phyloP scores from a whole-genome alignment of 2,329 filamentous ascomycete species.

The Ascochyta rabiei region DNA sequence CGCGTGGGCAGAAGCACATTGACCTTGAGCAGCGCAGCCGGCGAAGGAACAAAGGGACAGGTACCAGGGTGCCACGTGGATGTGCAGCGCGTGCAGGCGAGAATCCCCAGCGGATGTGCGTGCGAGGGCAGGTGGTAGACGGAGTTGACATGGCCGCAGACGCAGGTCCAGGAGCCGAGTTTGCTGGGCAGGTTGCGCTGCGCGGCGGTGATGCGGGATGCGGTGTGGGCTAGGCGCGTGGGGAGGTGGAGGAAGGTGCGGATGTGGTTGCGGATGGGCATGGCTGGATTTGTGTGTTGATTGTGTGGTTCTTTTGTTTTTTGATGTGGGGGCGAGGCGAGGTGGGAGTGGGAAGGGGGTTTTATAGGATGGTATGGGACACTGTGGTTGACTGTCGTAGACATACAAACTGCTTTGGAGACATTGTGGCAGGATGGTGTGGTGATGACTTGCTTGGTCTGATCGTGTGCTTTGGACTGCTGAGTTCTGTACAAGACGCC shows the following conservation, averaged over 20 bases:
- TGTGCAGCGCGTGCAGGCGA: background rate
- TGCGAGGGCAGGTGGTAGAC: background rate
- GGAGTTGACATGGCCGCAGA: background rate
- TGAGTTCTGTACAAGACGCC: background rate
- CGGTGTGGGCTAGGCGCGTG: background rate
- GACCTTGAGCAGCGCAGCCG: background rate
- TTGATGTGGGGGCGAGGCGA: too few relatives aligned
- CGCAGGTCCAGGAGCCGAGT: background rate
- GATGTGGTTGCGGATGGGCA: background rate
- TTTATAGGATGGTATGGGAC: too few relatives aligned
- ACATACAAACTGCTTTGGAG: too few relatives aligned
- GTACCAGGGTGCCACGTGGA: background rate
- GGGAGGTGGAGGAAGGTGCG: background rate
- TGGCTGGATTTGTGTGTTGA: background rate
- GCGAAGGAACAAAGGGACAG: background rate
- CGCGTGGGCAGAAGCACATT: background rate
- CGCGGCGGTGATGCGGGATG: background rate
- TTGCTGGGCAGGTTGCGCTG: background rate
- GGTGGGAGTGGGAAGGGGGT: too few relatives aligned
- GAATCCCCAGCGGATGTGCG: background rate
- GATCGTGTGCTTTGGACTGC: background rate
- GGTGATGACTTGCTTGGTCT: background rate
- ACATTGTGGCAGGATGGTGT: background rate
- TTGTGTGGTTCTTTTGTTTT: too few relatives aligned
- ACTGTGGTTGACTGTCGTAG: too few relatives aligned